Percentiles rank a stretch among this genome's conserved stretches.
Evolutionary conservation across 805 yeast genomes (phyloP).

Genomic region (Ogataea philodendri): DNA sequence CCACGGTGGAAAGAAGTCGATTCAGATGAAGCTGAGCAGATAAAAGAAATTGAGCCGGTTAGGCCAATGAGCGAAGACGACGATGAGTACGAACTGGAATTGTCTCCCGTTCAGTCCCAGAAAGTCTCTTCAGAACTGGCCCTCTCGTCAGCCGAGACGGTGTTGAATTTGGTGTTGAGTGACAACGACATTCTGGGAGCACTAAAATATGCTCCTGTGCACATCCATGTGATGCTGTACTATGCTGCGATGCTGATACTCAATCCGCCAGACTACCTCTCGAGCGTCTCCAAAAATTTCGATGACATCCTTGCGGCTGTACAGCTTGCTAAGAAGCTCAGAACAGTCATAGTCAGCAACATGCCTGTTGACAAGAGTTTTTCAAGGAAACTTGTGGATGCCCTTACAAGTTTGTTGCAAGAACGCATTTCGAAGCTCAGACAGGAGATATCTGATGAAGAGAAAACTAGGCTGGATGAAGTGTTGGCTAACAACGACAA

Average conservation of each 20-base stretch:
- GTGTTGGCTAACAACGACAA: slow-evolving; percentile 21
- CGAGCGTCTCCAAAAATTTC: slow-evolving; percentile 23
- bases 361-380: slow-evolving; percentile 53
- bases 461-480: slow-evolving; percentile 18
- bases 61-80: slow-evolving; percentile 37
- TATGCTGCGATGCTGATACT: slow-evolving; percentile 60
- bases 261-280: slow-evolving; percentile 41
- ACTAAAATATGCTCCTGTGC: slow-evolving; percentile 65
- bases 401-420: slow-evolving; percentile 28
- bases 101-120: slow-evolving; percentile 26
- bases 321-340: slow-evolving; percentile 42
- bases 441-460: slow-evolving; percentile 17
- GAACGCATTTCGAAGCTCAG: slow-evolving; percentile 30
- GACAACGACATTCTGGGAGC: slow-evolving; percentile 58
- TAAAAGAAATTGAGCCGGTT: neutral
- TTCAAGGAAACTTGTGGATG: slow-evolving; percentile 42
- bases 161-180: slow-evolving; percentile 53
- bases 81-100: slow-evolving; percentile 17
- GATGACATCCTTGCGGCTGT: slow-evolving; percentile 39
- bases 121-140: slow-evolving; percentile 47
- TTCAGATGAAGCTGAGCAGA: slow-evolving; percentile 21
- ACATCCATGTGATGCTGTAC: slow-evolving; percentile 67
- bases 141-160: slow-evolving; percentile 59
- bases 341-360: slow-evolving; percentile 41
- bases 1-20: slow-evolving; percentile 25